Conservation (phyloP, 2,329 filamentous ascomycete species). For the Colletotrichum musae region DNA sequence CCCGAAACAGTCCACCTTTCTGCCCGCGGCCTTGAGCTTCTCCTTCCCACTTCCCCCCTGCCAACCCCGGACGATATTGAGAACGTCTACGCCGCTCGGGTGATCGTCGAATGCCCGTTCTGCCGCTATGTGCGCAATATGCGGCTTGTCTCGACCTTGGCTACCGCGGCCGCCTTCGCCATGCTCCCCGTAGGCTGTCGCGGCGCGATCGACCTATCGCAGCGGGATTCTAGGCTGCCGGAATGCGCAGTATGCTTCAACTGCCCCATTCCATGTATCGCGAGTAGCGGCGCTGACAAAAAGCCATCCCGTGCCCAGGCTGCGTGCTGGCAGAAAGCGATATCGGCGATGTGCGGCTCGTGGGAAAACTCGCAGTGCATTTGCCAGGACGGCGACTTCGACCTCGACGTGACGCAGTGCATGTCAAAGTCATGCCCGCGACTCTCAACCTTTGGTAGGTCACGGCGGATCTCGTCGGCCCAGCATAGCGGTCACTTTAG, state of each 20-base stretch:
- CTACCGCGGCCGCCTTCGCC: not conserved
- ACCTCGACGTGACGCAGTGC: slow-evolving; percentile 24
- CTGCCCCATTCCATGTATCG: not conserved
- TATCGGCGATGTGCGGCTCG: slow-evolving; percentile 4
- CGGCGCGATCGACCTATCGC: slow-evolving; percentile 8
- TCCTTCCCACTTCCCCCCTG: too few relatives aligned
- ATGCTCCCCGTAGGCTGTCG: not conserved
- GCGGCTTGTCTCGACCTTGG: not conserved
- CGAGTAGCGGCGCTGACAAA: not conserved
- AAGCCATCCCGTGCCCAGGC: not conserved
- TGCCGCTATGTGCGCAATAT: not conserved
- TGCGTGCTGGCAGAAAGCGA: slow-evolving; percentile 9
- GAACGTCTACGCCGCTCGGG: too few relatives aligned
- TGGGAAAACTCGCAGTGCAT: slow-evolving; percentile 21
- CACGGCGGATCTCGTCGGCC: not conserved
- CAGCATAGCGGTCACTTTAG: too few relatives aligned
- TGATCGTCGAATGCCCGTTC: not conserved
- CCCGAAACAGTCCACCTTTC: too few relatives aligned
- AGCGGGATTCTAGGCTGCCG: slow-evolving; percentile 10
- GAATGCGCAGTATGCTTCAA: not conserved
- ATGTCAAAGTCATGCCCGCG: slow-evolving; percentile 23
- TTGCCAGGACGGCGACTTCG: slow-evolving; percentile 11
- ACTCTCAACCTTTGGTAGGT: slow-evolving; percentile 22
- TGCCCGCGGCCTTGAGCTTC: too few relatives aligned
- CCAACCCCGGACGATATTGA: too few relatives aligned